Conservation (phyloP, 169 alveolate species). For the Plasmodium inui region DNA sequence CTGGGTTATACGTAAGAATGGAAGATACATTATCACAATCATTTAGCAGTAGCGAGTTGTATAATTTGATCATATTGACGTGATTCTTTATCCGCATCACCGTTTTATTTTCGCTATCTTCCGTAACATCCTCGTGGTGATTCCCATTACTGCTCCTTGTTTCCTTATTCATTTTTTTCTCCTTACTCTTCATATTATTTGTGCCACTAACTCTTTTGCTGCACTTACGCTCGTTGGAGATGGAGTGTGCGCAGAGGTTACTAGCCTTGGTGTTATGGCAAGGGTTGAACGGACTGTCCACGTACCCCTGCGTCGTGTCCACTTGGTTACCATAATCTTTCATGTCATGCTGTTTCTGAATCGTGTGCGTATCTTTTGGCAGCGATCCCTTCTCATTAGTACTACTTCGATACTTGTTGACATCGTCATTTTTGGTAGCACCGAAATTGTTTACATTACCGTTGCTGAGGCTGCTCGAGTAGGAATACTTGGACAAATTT, state of each 20-base stretch:
- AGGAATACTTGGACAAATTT: slow-evolving; percentile 17
- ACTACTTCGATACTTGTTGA: background rate
- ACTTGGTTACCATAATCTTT: background rate
- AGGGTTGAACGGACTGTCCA: background rate
- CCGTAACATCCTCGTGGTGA: slow-evolving; percentile 3
- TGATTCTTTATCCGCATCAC: slow-evolving; percentile 34
- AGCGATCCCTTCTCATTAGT: background rate
- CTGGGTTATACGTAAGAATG: slow-evolving; percentile 28
- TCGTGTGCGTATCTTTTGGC: slow-evolving; percentile 24
- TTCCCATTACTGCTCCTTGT: background rate
- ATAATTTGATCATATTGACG: slow-evolving; percentile 52
- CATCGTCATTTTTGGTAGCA: slow-evolving; percentile 2
- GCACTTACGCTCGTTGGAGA: slow-evolving; percentile 14
- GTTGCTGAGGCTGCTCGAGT: slow-evolving; percentile 31
- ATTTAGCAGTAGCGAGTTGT: slow-evolving; percentile 48
- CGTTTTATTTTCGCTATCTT: slow-evolving; percentile 17
- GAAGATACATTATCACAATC: slow-evolving; percentile 57
- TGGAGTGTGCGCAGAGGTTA: background rate
- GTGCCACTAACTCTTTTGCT: slow-evolving; percentile 8
- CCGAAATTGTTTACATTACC: background rate
- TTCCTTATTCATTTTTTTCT: background rate
- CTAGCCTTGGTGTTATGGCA: background rate
- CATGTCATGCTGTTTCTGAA: background rate
- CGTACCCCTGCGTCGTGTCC: background rate
- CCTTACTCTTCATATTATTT: slow-evolving; percentile 17